Conservation (phyloP, 129 eudicot species). For the Flaveria brownii region DNA sequence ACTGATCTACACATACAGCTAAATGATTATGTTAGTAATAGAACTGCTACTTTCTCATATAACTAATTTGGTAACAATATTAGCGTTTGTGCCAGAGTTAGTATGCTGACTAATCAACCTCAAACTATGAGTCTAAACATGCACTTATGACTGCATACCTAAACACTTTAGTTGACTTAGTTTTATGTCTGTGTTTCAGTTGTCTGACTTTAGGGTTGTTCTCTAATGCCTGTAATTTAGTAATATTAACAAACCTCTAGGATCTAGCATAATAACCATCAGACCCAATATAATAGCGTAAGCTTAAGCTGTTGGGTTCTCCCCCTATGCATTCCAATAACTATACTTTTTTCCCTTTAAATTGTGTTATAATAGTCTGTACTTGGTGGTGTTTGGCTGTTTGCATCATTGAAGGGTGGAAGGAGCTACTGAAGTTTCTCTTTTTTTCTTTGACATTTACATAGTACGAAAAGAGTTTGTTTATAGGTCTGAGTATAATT, state of each 20-base stretch:
- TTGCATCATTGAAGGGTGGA: neutral
- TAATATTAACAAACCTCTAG: neutral
- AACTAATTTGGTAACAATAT: neutral
- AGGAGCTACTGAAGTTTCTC: neutral
- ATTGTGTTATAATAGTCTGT: neutral
- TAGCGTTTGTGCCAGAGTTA: neutral
- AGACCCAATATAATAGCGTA: neutral
- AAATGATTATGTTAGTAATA: neutral
- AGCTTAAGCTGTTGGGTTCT: neutral
- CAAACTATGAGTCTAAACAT: neutral
- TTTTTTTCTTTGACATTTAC: neutral
- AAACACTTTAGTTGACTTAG: neutral
- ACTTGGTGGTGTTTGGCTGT: neutral
- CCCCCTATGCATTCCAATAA: neutral
- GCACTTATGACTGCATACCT: neutral
- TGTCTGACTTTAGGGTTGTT: neutral
- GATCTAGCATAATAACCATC: slow-evolving; percentile 1
- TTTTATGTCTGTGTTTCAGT: neutral
- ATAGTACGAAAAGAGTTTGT: neutral
- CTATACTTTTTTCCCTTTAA: neutral
- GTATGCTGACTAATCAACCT: neutral
- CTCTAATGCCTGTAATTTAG: neutral
- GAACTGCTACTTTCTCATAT: neutral
- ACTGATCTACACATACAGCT: neutral
- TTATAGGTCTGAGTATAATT: slow-evolving; percentile 4